Base-by-base conservation (phyloP, 202 grass and related monocot genomes). In the Zoysia matrella region DNA sequence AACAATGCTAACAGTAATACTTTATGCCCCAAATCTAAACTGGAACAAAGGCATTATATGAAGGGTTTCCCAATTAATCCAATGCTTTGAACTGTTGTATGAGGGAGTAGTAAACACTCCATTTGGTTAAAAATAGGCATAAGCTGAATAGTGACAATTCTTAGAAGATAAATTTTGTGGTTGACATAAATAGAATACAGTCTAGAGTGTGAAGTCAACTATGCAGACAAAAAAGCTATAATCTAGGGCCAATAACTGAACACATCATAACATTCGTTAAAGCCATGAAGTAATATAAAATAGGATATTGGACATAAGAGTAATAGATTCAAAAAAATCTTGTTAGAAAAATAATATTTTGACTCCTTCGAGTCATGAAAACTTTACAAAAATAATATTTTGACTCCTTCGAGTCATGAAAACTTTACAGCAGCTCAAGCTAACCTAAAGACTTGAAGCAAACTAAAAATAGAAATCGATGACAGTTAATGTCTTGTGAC, bases 81-180 rank as follows among this genome's bases (percentile, higher is more conserved):
- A 65, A 52, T 71, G 13, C 51, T 36, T 52, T 51, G 7, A 86
- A 65, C 16, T 77, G 82, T 8, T 65, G 62, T 57, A 73, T 7
- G 2, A 72, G 53, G 4, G 47, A 42, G 46, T 46, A 85, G 39
- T 55, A 49, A 74, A 60, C 16, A 76, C 68, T 22, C 22, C 16
- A 84, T 52, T 43, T 57, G 65, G 63, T 63, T 50, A 79, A 79
- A 83, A 74, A 86, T 74, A 86, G 61, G 45, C 41, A 74, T 58
- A 74, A 52, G 52, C 14, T 80, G 4, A 45, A 76, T 40, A 67
- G 47, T 45, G 12, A 39, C 8, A 4, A 44, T 14, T 43, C 40
- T 15, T 46, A 47, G 47, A 77, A 49, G 49, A 82, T 81, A 73
- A 61, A 66, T 68, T 63, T 36, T 45, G 11, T 44, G 9, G 67